These are phyloP conservation scores for Salicornia ramosissima DNA, from an alignment of 148 eudicot species.

Conservation along the genomic window DNA sequence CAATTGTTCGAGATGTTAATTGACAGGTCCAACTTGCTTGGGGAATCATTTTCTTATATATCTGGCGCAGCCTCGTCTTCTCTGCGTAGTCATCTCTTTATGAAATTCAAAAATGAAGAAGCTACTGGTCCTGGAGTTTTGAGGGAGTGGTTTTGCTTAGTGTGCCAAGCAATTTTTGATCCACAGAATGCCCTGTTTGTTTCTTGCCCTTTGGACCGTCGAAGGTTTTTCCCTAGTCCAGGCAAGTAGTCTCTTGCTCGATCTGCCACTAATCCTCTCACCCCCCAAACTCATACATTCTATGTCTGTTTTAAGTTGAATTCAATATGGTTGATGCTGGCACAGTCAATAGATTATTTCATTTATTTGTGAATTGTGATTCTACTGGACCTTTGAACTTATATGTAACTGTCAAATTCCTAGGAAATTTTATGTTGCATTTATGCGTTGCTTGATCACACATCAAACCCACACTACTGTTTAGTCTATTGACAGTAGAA, in stretches of 20 bases:
- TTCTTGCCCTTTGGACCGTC: constrained; percentile 75
- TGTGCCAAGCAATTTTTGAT: constrained; percentile 76
- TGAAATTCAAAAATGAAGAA: constrained; percentile 92
- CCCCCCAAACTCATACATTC: neutral
- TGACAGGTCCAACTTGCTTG: constrained; percentile 70
- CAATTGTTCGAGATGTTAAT: constrained; percentile 89
- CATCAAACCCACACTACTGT: too few relatives aligned
- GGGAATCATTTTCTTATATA: constrained; percentile 85
- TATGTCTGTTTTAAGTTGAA: neutral
- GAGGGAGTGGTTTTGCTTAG: constrained; percentile 90
- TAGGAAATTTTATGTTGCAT: too few relatives aligned
- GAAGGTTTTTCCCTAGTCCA: constrained; percentile 91
- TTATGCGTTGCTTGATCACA: too few relatives aligned
- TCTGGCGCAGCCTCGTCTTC: constrained; percentile 43
- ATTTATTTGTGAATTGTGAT: too few relatives aligned
- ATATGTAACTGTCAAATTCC: too few relatives aligned
- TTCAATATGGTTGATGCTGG: neutral
- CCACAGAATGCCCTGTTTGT: constrained; percentile 80
- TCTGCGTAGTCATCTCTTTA: constrained; percentile 61
- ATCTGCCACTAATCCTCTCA: neutral
- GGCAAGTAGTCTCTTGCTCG: constrained; percentile 36
- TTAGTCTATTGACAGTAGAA: too few relatives aligned
- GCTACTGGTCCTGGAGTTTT: constrained; percentile 95
- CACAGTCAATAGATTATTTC: neutral
- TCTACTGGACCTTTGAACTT: too few relatives aligned